Evolutionary conservation across 75 land plant genomes (phyloP), one percentile per base, ranked within the genome.

Genomic region (Ceratopteris richardii): DNA sequence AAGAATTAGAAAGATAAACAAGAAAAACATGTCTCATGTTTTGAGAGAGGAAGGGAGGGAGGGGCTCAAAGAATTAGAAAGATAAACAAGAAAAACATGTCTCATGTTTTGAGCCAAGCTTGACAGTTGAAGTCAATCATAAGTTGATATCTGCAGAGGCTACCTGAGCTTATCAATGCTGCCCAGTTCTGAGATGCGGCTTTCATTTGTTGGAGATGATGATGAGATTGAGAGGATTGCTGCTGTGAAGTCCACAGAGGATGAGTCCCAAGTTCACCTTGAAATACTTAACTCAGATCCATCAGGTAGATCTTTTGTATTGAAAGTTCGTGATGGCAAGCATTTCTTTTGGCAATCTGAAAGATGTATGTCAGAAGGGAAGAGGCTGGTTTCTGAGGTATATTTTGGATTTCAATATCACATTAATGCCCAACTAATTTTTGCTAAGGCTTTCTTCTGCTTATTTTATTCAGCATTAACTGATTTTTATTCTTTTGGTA

Each of bases 341-440:
- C 58, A 59, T 10, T 88, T 74, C 31, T 92, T 79, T 53, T 92
- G 97, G 97, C 82, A 82, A 62, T 84, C 97, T 11, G 97, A 92
- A 47, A 87, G 76, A 53, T 85, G 86, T 2, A 80, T 66, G 62
- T 61, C 62, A 28, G 50, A 61, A 57, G 97, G 97, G 0, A 60
- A 51, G 41, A 82, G 88, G 60, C 47, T 88, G 66, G 71, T 88
- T 24, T 25, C 41, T 44, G 80, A 88, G 94, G 97, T 92, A 66
- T 44, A 0, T 29, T 17, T 51, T 42, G 28, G 44, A 51, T 2
- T 51, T 24, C 33, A 16, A 24, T 44, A 0, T 43, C 1, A 22
- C 26, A 30, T n/a, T 60, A n/a, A 29, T 55, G 2, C 31, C 31
- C 10, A 12, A 63, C 9, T 54, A 17, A 62, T 62, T 54, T 31